A percentile compares a stretch with the other conserved stretches of the same genome.
These are phyloP conservation scores for Hymenoscyphus linearis DNA, from an alignment of 2,329 filamentous ascomycete species.

Conservation along the genomic window DNA sequence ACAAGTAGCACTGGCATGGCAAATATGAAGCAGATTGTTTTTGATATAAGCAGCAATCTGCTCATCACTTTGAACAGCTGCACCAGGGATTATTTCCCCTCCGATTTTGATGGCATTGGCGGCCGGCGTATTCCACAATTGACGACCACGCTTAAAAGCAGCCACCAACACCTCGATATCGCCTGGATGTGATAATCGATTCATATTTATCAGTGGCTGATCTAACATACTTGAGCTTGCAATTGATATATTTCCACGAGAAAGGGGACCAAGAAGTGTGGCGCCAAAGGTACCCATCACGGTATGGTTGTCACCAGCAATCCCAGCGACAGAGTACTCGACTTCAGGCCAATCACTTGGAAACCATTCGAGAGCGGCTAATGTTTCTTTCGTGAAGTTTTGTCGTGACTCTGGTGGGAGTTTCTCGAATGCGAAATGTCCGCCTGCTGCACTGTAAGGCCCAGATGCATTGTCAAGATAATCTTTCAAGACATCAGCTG, in stretches of 20 bases:
- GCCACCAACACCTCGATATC: conserved; percentile 42
- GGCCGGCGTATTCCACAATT: conserved; percentile 17
- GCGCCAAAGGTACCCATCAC: conserved; percentile 32
- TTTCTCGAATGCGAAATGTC: conserved; percentile 35
- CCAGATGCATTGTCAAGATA: conserved; percentile 11
- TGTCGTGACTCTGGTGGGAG: conserved; percentile 25
- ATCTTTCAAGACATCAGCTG: conserved; percentile 7
- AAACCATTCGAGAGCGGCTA: conserved; percentile 34
- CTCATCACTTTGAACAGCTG: conserved; percentile 15
- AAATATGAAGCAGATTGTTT: conserved; percentile 31
- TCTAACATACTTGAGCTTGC: conserved; percentile 30
- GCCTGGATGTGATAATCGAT: conserved; percentile 39
- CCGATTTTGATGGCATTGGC: conserved; percentile 14
- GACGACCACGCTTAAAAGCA: conserved; percentile 38
- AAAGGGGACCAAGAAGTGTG: conserved; percentile 36
- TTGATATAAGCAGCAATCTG: conserved; percentile 16
- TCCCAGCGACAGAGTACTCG: conserved; percentile 33
- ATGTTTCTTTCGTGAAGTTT: conserved; percentile 34
- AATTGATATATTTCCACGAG: conserved; percentile 41
- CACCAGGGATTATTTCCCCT: conserved; percentile 14
- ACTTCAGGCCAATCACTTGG: conserved; percentile 23
- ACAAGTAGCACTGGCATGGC: conserved; percentile 50
- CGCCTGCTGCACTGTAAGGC: conserved; percentile 17
- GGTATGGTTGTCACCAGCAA: conserved; percentile 31
- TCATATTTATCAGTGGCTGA: conserved; percentile 37